Evolutionary conservation across 2,329 filamentous ascomycete genomes (phyloP).

Genomic region (Lachnellula cervina): DNA sequence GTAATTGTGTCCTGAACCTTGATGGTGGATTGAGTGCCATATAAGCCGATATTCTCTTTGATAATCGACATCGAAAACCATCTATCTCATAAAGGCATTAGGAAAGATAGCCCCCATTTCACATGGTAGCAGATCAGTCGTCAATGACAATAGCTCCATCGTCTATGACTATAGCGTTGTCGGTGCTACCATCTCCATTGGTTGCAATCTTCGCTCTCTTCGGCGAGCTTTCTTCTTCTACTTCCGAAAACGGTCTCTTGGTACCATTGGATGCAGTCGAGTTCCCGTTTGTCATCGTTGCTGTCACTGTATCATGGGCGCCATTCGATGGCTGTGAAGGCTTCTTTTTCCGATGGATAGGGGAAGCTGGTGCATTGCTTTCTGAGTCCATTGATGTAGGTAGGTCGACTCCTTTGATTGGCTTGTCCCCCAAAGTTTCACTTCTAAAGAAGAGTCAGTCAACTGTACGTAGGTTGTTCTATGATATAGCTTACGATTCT

Average conservation of each 20-base stretch:
- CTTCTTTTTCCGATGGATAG: slow-evolving; percentile 27
- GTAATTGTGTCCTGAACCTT: slow-evolving; percentile 80
- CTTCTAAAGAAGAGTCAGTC: slow-evolving; percentile 15
- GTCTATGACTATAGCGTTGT: slow-evolving; percentile 28
- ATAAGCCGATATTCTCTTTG: slow-evolving; percentile 33
- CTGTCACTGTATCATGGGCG: neutral
- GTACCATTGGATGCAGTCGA: slow-evolving; percentile 16
- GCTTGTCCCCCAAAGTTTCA: slow-evolving; percentile 42
- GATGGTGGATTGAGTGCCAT: slow-evolving; percentile 76
- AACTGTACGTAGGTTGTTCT: slow-evolving; percentile 3
- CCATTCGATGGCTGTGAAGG: slow-evolving; percentile 16
- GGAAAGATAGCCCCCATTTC: neutral
- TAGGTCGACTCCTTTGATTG: slow-evolving; percentile 42
- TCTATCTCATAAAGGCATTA: neutral
- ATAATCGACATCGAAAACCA: neutral
- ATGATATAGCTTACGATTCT: slow-evolving; percentile 47
- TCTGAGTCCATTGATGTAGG: slow-evolving; percentile 1
- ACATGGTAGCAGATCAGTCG: slow-evolving; percentile 38
- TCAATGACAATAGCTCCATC: slow-evolving; percentile 64
- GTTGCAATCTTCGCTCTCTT: slow-evolving; percentile 33
- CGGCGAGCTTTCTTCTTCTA: slow-evolving; percentile 16
- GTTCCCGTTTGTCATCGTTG: slow-evolving; percentile 14
- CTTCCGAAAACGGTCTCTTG: slow-evolving; percentile 30
- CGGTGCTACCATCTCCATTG: slow-evolving; percentile 35
- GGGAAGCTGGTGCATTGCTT: slow-evolving; percentile 13